Evolutionary conservation across 306 rosid species (phyloP), one percentile per base, ranked within the genome.

Genomic region (Rubus idaeus): DNA sequence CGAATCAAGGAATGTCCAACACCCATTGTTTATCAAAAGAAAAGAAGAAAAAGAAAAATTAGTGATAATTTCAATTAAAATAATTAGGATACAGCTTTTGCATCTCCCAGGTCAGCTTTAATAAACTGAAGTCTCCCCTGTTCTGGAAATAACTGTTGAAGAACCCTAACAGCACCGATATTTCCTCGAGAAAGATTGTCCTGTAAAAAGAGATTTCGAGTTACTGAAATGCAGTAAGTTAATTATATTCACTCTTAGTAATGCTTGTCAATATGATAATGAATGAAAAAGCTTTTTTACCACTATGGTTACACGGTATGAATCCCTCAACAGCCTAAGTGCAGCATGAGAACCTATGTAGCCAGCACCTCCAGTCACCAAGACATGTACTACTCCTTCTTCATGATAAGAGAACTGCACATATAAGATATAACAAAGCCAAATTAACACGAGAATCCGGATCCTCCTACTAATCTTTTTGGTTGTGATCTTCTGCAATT

Each of bases 321-420:
- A 80, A 8, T 95, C 96, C 78, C 83, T 92, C 68, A 95, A 74
- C 53, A 95, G 96, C 78, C 97, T 87, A 63, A 91, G 80, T 60
- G 91, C 71, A 70, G 98, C 99, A 88, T 95, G 99, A 50, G 99
- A 95, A 21, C 99, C 99, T 20, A 92, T 92, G 79, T 88, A 95
- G 61, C 99, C 99, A 12, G 99, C 99, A 77, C 99, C 98, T 82
- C 97, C 98, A 2, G 99, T 95, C 65, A 95, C 97, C 67, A 92
- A 79, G 11, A 92, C 98, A 81, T 92, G 99, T 18, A 89, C 89
- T 41, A 89, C 87, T 73, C 99, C 97, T 11, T 81, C 86, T 76
- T 91, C 97, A 56, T 68, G 79, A 45, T 72, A 39, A 35, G 89
- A 79, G 84, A 92, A 91, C 99, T 95, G 86, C 46, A 75, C 20